Base-by-base conservation (phyloP, 805 yeast genomes). In the Zygosaccharomyces bisporus region DNA sequence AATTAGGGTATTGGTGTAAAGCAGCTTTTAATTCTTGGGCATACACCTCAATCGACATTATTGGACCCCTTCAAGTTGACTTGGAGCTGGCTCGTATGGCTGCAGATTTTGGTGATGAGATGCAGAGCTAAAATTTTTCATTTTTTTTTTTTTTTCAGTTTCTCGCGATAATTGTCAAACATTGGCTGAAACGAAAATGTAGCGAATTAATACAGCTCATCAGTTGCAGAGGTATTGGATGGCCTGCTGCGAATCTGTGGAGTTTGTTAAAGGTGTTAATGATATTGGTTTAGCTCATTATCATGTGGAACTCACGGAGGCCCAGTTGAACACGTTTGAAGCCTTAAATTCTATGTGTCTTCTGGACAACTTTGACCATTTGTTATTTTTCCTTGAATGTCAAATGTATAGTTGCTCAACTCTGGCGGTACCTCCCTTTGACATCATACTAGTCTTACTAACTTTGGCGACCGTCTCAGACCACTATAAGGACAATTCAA, bases 1-100 rank as follows among this genome's bases (percentile, higher is more conserved):
- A 93, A 72, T 93, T 88, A 53, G 91, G 95, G 74, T 86, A 91
- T 66, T 87, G 95, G 51, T 74, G 76, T 31, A 79, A 61, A 45
- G 82, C 78, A 17, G 72, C 67, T 57, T 72, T 77, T 46, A 79
- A 64, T 47, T 78, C 81, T 9, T 54, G 60, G 4, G 79, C 76
- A 43, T 56, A 46, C 12, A 57, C 43, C 46, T 55, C 60, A 19
- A 56, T 46, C 29, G 68, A 57, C 66, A 61, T 63, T 14, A 30
- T 43, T 10, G 6, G 25, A 27, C 12, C 25, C 23, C 27, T 27
- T 27, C 31, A 27, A 27, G 6, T n/a, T 27, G 19, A 16, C 17
- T 12, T 37, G 13, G 25, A 30, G 13, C 7, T 20, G 8, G 17
- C 18, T 14, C 17, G n/a, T 3, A 24, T 24, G 23, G 9, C 16